Evolutionary conservation across 306 rosid genomes (phyloP).

Genomic region (Prunus mume): DNA sequence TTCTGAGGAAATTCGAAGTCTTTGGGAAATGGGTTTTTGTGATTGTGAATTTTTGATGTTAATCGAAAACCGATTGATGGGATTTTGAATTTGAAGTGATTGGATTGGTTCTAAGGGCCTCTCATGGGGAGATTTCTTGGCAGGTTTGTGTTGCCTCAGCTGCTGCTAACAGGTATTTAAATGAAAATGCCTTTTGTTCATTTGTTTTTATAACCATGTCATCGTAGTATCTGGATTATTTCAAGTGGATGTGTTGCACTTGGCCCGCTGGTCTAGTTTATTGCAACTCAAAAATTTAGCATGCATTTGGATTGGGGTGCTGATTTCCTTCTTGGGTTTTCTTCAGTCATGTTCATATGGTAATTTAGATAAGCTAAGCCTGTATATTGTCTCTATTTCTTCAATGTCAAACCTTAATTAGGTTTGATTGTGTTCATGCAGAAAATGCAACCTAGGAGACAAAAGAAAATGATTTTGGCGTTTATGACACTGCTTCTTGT

Average conservation of each 20-base stretch:
- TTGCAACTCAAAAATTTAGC: neutral
- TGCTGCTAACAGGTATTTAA: conserved; percentile 69
- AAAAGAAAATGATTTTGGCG: neutral
- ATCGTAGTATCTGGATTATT: neutral
- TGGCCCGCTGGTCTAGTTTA: neutral
- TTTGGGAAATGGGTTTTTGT: conserved; percentile 45
- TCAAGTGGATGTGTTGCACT: neutral
- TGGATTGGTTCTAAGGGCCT: conserved; percentile 19
- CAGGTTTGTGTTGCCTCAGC: conserved; percentile 68
- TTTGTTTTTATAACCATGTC: neutral
- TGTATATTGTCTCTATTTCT: no score
- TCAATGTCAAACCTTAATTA: neutral
- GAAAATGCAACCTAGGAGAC: neutral
- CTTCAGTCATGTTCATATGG: neutral
- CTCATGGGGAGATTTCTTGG: conserved; percentile 72
- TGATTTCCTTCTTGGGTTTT: neutral
- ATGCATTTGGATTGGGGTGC: neutral
- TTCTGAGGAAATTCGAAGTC: conserved; percentile 31
- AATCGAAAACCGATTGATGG: conserved; percentile 34
- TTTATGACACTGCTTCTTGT: conserved; percentile 14
- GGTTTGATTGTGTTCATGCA: conserved; percentile 8
- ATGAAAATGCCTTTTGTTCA: neutral
- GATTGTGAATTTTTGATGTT: neutral
- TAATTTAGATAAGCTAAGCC: neutral
- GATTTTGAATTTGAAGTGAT: conserved; percentile 43